Conservation (phyloP, 1,284 basidiomycete genomes). For the Phenoliferia sp. region DNA sequence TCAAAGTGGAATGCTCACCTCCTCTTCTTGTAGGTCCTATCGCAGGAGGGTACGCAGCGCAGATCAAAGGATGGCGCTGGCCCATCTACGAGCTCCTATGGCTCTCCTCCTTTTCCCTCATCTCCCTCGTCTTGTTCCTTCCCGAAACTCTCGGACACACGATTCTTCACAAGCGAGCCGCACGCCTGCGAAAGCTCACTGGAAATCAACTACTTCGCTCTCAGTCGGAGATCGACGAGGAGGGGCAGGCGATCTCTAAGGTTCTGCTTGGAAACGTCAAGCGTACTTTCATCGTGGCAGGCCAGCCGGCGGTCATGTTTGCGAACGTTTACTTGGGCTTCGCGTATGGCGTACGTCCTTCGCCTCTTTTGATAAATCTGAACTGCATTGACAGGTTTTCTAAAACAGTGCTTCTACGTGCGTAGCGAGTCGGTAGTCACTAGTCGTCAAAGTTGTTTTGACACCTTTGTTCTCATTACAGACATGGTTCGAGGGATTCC, state of each 20-base stretch:
- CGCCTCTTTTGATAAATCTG: conserved; percentile 1
- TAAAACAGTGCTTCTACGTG: conserved; percentile 18
- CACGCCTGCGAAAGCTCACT: conserved; percentile 41
- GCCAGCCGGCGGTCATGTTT: conserved; percentile 31
- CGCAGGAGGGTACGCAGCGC: conserved; percentile 36
- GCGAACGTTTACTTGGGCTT: conserved; percentile 38
- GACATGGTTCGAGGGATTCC: conserved; percentile 34
- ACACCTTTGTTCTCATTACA: not conserved
- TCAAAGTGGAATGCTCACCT: not conserved
- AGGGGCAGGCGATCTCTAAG: not conserved
- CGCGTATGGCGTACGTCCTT: conserved; percentile 33
- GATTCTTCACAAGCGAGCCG: conserved; percentile 42
- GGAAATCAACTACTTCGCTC: conserved; percentile 41
- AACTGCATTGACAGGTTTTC: not conserved
- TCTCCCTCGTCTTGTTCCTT: conserved; percentile 33
- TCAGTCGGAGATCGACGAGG: conserved; percentile 39
- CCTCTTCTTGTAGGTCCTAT: no score
- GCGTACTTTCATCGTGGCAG: conserved; percentile 33
- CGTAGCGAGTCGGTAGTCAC: no score
- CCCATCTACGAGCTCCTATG: conserved; percentile 36
- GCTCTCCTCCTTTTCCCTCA: conserved; percentile 26
- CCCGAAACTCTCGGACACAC: conserved; percentile 43
- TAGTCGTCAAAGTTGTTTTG: no score
- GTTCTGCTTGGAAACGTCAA: not conserved
- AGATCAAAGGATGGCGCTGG: conserved; percentile 40